Evolutionary conservation across 257 asterid genomes (phyloP), one percentile per base, ranked within the genome.

Genomic region (Nicotiana obtusifolia): DNA sequence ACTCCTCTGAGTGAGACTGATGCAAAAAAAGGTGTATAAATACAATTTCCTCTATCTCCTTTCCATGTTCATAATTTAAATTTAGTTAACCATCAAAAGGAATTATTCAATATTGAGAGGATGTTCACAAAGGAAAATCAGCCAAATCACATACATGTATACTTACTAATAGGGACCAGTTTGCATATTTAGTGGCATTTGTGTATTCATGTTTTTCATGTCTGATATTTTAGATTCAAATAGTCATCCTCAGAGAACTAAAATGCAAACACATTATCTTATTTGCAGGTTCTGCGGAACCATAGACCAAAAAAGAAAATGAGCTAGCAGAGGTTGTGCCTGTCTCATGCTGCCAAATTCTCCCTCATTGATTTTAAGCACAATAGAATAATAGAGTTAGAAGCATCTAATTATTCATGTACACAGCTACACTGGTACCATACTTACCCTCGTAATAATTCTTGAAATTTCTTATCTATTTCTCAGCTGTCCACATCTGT

Each of bases 1-100:
- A 91, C 97, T 59, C 94, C 93, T 31, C 82, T 90, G 82, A 91
- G 89, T 44, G 91, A 87, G 60, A 87, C 89, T 2, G 85, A 81
- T 49, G 86, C 64, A 78, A 85, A 86, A 77, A 83, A 84, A 89
- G 93, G 86, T 67, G 17, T 44, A 8, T 49, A 49, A 49, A 6
- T 20, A 13, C 35, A 71, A 44, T 20, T 75, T 75, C 24, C 44
- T 75, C 62, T 0, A 5, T 73, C 61, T 71, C 37, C 22, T 16
- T 73, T 49, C 52, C 44, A 49, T 49, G 57, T 22, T 10, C 60
- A 22, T 13, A 44, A 22, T 37, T 71, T 44, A 71, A 71, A 9
- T 71, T 44, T 44, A 5, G 20, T 7, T 44, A 20, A 44, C 10
- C 56, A 22, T 6, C 14, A 10, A n/a, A 71, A 13, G 78, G n/a